These are phyloP conservation scores for Podaxis mareebaensis DNA, from an alignment of 768 basidiomycete species.

Conservation along the genomic window DNA sequence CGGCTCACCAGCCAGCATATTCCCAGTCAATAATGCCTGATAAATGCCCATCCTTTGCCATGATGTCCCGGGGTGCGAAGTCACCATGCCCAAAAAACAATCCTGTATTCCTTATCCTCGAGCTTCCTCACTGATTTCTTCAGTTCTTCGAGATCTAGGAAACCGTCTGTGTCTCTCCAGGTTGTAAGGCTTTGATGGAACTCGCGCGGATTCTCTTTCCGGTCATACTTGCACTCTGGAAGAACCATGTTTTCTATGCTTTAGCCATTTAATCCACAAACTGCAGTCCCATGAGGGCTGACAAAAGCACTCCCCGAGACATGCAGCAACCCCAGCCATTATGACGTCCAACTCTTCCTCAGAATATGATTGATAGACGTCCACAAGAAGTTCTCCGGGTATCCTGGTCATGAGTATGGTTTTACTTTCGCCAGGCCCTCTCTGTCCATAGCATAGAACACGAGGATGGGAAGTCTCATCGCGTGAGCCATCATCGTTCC, in stretches of 20 bases:
- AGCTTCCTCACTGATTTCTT: not conserved
- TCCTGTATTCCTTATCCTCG: not conserved
- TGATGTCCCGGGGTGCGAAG: not conserved
- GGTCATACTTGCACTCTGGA: not conserved
- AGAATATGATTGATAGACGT: not conserved
- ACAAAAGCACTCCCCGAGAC: not conserved
- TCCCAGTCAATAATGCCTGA: not conserved
- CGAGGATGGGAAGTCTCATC: not conserved
- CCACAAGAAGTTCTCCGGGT: not conserved
- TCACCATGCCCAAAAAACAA: not conserved
- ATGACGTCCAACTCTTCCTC: not conserved
- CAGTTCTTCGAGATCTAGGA: not conserved
- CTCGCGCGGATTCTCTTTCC: not conserved
- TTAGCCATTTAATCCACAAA: not conserved
- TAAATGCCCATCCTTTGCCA: not conserved
- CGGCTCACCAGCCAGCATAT: not conserved
- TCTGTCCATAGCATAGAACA: not conserved
- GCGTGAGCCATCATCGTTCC: slow-evolving; percentile 1
- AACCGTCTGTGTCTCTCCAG: not conserved
- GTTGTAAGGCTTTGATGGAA: not conserved
- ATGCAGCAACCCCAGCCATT: not conserved
- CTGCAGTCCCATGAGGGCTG: not conserved
- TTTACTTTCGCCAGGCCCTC: not conserved
- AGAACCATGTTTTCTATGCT: not conserved
- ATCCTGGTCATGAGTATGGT: slow-evolving; percentile 1